These are phyloP conservation scores for Pestalotiopsis sp. DNA, from an alignment of 2,329 filamentous ascomycete species.

Conservation along the genomic window DNA sequence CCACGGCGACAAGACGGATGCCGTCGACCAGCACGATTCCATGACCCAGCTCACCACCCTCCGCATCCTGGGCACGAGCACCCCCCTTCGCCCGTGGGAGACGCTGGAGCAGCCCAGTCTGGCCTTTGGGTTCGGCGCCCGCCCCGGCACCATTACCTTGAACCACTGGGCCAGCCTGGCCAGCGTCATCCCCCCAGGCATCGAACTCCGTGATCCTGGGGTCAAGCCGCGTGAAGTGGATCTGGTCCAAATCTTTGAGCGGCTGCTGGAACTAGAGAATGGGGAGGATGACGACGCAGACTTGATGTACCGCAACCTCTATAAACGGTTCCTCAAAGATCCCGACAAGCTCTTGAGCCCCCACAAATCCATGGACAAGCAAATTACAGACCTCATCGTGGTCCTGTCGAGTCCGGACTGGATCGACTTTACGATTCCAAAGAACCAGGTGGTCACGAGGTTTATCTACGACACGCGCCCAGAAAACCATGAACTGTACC, in stretches of 20 bases:
- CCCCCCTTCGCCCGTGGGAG: slow-evolving; percentile 61
- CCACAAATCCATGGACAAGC: slow-evolving; percentile 66
- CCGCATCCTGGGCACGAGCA: slow-evolving; percentile 41
- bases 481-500: slow-evolving; percentile 58
- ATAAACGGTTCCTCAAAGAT: slow-evolving; percentile 67
- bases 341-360: slow-evolving; percentile 63
- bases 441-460: slow-evolving; percentile 73
- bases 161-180: slow-evolving; percentile 68
- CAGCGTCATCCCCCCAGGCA: slow-evolving; percentile 55
- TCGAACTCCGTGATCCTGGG: slow-evolving; percentile 60
- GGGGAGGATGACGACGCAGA: slow-evolving; percentile 51
- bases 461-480: slow-evolving; percentile 67
- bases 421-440: slow-evolving; percentile 71
- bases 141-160: slow-evolving; percentile 71
- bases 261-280: slow-evolving; percentile 59
- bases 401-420: slow-evolving; percentile 70
- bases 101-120: slow-evolving; percentile 75
- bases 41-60: slow-evolving; percentile 63
- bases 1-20: slow-evolving; percentile 39
- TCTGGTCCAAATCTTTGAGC: slow-evolving; percentile 57
- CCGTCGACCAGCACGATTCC: slow-evolving; percentile 51
- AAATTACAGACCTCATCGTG: slow-evolving; percentile 72
- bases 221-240: slow-evolving; percentile 62
- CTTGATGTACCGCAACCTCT: slow-evolving; percentile 65
- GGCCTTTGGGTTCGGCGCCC: slow-evolving; percentile 65